Percentiles rank a stretch among this genome's conserved stretches.
phyloP scores from a whole-genome alignment of 2,329 filamentous ascomycete genomes.

The Alternaria alternata region DNA sequence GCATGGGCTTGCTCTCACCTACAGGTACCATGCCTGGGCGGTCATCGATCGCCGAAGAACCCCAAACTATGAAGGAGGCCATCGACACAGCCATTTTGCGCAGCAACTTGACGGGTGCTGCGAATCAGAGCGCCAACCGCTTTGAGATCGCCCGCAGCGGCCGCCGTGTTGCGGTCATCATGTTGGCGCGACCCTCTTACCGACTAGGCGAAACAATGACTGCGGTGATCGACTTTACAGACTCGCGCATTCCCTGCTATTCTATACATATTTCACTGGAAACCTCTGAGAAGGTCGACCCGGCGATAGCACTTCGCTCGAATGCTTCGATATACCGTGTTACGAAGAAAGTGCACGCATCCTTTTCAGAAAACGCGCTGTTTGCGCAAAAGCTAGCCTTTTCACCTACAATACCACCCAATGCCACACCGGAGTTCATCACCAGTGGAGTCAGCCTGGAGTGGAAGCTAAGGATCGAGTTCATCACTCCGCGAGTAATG shows the following conservation, averaged over 20 bases:
- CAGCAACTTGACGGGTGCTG: conserved; percentile 63
- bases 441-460: conserved; percentile 87
- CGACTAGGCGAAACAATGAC: conserved; percentile 87
- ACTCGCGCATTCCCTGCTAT: conserved; percentile 82
- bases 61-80: conserved; percentile 76
- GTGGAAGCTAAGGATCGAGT: conserved; percentile 91
- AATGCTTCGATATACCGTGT: conserved; percentile 86
- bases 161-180: conserved; percentile 88
- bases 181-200: conserved; percentile 87
- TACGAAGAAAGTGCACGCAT: conserved; percentile 81
- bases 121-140: conserved; percentile 84
- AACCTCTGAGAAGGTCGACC: conserved; percentile 83
- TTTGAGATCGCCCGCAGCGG: conserved; percentile 95
- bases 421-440: conserved; percentile 88
- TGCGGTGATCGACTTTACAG: conserved; percentile 82
- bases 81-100: conserved; percentile 92
- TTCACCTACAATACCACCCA: conserved; percentile 80
- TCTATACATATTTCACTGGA: conserved; percentile 85
- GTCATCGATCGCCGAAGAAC: conserved; percentile 65
- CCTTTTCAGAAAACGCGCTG: conserved; percentile 81
- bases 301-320: conserved; percentile 81
- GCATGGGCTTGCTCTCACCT: conserved; percentile 72
- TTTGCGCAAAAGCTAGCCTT: conserved; percentile 83
- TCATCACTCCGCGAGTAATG: conserved; percentile 76
- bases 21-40: conserved; percentile 63